Conservation (phyloP, 352 stramenopile species). For the Phytophthora megakarya region DNA sequence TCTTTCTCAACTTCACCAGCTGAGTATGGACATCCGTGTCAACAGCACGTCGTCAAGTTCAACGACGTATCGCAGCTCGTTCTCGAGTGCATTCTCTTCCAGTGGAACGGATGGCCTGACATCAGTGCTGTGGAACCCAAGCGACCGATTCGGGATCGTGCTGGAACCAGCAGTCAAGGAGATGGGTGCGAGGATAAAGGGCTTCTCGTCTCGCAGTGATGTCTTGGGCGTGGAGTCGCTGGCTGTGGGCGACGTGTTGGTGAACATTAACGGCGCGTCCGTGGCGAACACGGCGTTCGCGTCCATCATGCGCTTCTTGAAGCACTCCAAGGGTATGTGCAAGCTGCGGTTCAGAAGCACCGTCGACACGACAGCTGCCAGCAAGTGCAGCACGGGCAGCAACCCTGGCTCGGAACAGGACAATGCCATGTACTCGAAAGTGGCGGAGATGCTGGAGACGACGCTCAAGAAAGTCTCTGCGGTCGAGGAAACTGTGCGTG, state of each 20-base stretch:
- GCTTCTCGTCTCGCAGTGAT: conserved; percentile 65
- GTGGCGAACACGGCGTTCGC: conserved; percentile 59
- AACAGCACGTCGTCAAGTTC: conserved; percentile 52
- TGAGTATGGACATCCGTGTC: conserved; percentile 71
- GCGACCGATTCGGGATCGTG: conserved; percentile 73
- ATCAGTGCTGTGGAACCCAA: conserved; percentile 77
- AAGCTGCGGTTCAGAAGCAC: conserved; percentile 66
- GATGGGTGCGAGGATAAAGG: conserved; percentile 65
- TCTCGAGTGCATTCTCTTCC: conserved; percentile 64
- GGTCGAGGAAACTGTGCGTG: conserved; percentile 77
- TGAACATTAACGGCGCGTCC: conserved; percentile 77
- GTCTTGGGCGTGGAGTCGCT: conserved; percentile 75
- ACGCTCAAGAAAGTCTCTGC: conserved; percentile 78
- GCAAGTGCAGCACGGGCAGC: conserved; percentile 35
- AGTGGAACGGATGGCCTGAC: conserved; percentile 31
- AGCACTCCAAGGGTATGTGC: conserved; percentile 78
- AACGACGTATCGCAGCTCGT: conserved; percentile 72
- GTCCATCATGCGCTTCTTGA: conserved; percentile 79
- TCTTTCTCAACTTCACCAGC: conserved; percentile 69
- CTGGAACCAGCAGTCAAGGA: conserved; percentile 57
- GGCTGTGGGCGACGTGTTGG: conserved; percentile 59
- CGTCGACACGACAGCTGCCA: conserved; percentile 8
- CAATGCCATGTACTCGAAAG: conserved; percentile 61
- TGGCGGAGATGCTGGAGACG: conserved; percentile 68
- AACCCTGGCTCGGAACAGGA: conserved; percentile 48